A percentile compares a stretch with the other conserved stretches of the same genome.
Conservation (phyloP, 2,329 filamentous ascomycete species). For the Aureobasidium sp. region DNA sequence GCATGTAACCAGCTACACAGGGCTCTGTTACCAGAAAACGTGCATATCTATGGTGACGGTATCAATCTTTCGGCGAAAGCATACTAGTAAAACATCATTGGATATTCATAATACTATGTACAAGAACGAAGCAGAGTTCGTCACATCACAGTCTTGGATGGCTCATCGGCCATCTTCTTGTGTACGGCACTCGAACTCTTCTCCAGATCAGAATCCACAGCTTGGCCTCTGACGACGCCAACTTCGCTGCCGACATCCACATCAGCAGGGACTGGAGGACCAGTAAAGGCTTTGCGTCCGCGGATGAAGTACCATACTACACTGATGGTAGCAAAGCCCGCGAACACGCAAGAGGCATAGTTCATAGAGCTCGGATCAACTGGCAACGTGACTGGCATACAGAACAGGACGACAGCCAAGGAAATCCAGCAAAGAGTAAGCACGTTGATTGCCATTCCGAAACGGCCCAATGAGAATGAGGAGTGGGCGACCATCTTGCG, state of each 20-base stretch:
- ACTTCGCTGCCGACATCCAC: constrained; percentile 17
- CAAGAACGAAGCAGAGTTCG: background rate
- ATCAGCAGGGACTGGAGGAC: constrained; percentile 26
- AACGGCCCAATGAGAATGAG: constrained; percentile 57
- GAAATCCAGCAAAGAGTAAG: constrained; percentile 62
- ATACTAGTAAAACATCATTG: background rate
- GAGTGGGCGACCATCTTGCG: constrained; percentile 58
- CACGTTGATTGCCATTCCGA: constrained; percentile 60
- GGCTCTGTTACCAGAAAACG: background rate
- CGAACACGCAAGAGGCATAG: constrained; percentile 26
- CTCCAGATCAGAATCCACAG: constrained; percentile 19
- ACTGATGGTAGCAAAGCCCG: constrained; percentile 26
- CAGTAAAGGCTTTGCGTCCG: constrained; percentile 27
- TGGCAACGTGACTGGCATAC: constrained; percentile 51
- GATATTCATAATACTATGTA: background rate
- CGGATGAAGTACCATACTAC: constrained; percentile 27
- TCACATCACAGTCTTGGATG: background rate
- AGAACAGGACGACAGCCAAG: constrained; percentile 63
- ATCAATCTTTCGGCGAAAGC: background rate
- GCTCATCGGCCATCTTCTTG: background rate
- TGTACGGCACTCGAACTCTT: constrained; percentile 6
- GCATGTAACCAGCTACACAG: background rate
- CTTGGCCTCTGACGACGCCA: constrained; percentile 19
- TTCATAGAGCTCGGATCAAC: constrained; percentile 33
- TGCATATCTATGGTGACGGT: background rate